Conservation (phyloP, 306 rosid genomes). For the Dicorynia guianensis region DNA sequence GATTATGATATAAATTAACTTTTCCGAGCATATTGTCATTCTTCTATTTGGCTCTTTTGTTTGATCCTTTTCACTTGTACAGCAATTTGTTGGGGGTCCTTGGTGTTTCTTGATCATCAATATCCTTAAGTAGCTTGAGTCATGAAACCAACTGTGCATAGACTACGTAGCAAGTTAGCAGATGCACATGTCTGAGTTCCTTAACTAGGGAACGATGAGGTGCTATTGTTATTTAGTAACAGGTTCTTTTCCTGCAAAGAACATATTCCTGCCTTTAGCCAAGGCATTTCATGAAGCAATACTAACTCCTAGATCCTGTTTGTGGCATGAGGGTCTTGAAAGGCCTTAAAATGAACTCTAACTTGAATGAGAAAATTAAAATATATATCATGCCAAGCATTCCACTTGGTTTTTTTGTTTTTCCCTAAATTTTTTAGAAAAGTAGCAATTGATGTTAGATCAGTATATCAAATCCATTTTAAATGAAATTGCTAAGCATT, state of each 20-base stretch:
- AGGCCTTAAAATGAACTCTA: no score
- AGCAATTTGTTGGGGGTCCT: neutral
- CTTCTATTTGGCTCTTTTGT: neutral
- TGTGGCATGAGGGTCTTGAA: no score
- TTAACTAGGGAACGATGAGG: neutral
- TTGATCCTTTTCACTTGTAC: neutral
- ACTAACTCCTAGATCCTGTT: neutral
- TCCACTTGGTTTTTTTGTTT: no score
- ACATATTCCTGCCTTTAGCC: constrained; percentile 30
- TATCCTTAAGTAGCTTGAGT: neutral
- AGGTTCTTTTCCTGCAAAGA: constrained; percentile 1
- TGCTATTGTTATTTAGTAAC: neutral
- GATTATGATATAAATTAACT: no score
- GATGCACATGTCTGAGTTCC: neutral
- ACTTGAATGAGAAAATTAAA: no score
- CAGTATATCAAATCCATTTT: no score
- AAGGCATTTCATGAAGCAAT: neutral
- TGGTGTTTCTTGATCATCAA: neutral
- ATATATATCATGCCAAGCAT: no score
- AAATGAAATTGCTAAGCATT: no score
- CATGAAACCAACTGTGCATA: neutral
- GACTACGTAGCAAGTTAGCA: neutral
- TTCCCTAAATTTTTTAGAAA: no score
- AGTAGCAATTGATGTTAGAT: no score
- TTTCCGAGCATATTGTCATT: neutral